These are phyloP conservation scores for Heterobasidion occidentale DNA, from an alignment of 1,284 basidiomycete genomes.

Conservation along the genomic window DNA sequence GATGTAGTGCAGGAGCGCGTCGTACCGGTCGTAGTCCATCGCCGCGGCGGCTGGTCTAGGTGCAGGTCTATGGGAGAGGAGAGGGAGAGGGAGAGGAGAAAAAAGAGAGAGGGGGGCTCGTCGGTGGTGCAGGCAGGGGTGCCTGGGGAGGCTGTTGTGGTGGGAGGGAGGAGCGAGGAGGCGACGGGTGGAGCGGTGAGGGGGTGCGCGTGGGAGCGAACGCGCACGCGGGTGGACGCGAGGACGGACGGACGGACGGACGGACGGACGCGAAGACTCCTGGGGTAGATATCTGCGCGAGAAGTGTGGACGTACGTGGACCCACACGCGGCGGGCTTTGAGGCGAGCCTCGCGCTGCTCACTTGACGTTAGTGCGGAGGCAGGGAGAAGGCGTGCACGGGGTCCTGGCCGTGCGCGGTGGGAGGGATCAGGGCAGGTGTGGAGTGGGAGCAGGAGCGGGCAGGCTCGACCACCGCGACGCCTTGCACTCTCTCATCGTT, in stretches of 20 bases:
- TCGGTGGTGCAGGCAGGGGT: neutral
- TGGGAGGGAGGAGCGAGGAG: neutral
- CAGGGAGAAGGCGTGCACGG: too few species aligned
- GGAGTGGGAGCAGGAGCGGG: neutral
- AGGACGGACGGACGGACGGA: too few species aligned
- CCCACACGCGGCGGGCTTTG: too few species aligned
- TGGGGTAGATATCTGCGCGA: too few species aligned
- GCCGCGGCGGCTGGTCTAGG: neutral
- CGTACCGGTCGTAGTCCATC: slow-evolving; percentile 43
- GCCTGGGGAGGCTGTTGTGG: neutral
- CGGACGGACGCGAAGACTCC: too few species aligned
- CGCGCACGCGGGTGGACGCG: too few species aligned
- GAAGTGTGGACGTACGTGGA: too few species aligned
- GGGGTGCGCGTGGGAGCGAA: too few species aligned
- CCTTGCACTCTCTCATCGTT: too few species aligned
- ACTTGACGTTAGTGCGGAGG: too few species aligned
- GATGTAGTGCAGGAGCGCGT: slow-evolving; percentile 44
- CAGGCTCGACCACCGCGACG: too few species aligned
- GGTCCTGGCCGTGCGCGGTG: neutral
- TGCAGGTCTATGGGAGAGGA: neutral
- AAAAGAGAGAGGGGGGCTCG: neutral
- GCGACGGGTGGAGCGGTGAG: neutral
- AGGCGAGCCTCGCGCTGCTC: too few species aligned
- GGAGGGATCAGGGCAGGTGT: neutral
- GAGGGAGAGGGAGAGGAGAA: neutral